A percentile compares a stretch with the other conserved stretches of the same genome.
phyloP scores from a whole-genome alignment of 768 basidiomycete genomes.

The Termitomyces eurrhizus region DNA sequence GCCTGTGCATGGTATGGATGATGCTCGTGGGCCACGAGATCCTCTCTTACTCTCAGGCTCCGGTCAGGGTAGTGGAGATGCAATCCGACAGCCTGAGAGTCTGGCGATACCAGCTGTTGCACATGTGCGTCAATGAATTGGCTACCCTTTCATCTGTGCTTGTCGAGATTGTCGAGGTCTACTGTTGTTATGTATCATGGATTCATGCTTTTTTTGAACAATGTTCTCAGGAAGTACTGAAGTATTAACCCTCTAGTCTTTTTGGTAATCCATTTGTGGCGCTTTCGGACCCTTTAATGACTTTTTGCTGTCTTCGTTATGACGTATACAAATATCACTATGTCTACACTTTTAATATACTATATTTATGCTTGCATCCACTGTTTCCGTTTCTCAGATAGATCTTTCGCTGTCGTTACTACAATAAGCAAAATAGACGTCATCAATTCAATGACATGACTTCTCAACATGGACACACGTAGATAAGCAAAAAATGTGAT shows the following conservation, averaged over 20 bases:
- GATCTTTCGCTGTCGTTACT: not conserved
- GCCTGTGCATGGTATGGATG: not conserved
- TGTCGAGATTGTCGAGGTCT: not conserved
- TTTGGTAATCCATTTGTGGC: not conserved
- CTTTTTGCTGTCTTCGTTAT: not conserved
- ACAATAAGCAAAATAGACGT: not conserved
- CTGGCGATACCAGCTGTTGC: slow-evolving; percentile 4
- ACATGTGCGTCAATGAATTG: not conserved
- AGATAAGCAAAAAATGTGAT: not conserved
- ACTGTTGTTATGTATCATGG: not conserved
- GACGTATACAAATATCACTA: not conserved
- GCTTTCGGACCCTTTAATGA: not conserved
- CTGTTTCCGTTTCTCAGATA: not conserved
- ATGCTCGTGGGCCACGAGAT: not conserved
- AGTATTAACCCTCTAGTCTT: not conserved
- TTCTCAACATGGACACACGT: not conserved
- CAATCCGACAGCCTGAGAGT: not conserved
- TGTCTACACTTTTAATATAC: not conserved
- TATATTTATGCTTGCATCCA: not conserved
- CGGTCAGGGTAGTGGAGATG: not conserved
- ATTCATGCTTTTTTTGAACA: not conserved
- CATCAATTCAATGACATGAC: no score
- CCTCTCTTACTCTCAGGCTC: not conserved
- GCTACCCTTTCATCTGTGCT: not conserved
- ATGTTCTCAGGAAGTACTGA: not conserved